Conservation (phyloP, 768 basidiomycete species). For the Mycena vulgaris region DNA sequence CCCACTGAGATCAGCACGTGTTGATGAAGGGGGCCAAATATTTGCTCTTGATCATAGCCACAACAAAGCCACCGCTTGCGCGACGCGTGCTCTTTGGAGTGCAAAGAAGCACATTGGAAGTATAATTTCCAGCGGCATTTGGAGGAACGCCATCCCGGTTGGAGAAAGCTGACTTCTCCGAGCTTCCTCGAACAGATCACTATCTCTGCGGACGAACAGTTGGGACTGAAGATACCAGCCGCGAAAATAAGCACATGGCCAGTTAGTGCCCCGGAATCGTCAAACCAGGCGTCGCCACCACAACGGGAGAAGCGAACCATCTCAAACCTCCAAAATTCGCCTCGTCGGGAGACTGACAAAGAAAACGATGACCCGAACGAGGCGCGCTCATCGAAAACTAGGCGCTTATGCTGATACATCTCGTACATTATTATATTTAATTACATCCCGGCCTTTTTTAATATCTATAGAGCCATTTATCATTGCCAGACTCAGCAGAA, state of each 20-base stretch:
- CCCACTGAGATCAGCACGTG: too few species aligned
- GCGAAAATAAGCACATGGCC: not conserved
- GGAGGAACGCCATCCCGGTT: not conserved
- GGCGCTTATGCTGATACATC: too few species aligned
- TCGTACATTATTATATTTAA: too few species aligned
- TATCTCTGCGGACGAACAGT: not conserved
- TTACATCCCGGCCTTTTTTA: too few species aligned
- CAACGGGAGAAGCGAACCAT: not conserved
- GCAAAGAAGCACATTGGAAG: conserved; percentile 6
- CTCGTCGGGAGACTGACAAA: not conserved
- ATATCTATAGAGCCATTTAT: too few species aligned
- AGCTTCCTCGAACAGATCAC: not conserved
- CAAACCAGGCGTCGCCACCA: not conserved
- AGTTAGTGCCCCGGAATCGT: not conserved
- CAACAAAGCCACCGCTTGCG: not conserved
- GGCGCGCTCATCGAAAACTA: not conserved
- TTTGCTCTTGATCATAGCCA: not conserved
- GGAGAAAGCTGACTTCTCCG: not conserved
- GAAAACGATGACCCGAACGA: not conserved
- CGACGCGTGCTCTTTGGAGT: not conserved
- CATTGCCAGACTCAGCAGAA: too few species aligned
- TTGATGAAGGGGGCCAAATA: too few species aligned
- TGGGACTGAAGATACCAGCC: not conserved
- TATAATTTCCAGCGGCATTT: conserved; percentile 9
- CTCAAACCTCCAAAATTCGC: not conserved